Percentiles rank a stretch among this genome's conserved stretches.
phyloP scores from a whole-genome alignment of 306 rosid species.

The Nissolia schottii region DNA sequence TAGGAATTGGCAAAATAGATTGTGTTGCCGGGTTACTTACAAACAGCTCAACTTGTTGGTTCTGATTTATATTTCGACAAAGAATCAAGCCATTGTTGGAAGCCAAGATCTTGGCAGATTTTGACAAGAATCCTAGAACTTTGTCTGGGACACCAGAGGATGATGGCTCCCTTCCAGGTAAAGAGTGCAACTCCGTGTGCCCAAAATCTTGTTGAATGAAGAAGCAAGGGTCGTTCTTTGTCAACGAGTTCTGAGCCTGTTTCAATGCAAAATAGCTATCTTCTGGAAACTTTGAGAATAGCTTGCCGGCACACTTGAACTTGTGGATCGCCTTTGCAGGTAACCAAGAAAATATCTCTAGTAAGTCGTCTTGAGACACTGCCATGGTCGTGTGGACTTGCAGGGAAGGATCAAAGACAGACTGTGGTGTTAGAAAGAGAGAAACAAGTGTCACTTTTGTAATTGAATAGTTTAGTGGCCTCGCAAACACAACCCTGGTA shows the following conservation, averaged over 20 bases:
- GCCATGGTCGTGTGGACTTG: background rate
- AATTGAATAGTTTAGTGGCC: too few relatives aligned
- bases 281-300: background rate
- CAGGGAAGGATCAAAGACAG: background rate
- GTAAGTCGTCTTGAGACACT: background rate
- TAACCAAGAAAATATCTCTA: constrained; percentile 2
- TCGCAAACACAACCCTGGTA: too few relatives aligned
- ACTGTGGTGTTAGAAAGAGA: background rate
- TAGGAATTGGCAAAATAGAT: background rate
- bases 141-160: background rate
- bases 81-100: constrained; percentile 10
- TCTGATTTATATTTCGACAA: background rate
- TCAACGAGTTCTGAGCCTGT: background rate
- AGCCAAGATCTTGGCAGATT: background rate
- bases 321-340: background rate
- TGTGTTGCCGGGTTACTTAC: background rate
- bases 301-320: background rate
- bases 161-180: background rate
- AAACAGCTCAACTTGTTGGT: background rate
- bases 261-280: background rate
- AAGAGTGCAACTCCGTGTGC: background rate
- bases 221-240: background rate
- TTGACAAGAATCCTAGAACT: background rate
- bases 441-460: too few relatives aligned
- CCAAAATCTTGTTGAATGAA: background rate